Percentiles rank a stretch among this genome's conserved stretches.
phyloP scores from a whole-genome alignment of 192 early-diverging fungal genomes.

The Coemansia interrupta region DNA sequence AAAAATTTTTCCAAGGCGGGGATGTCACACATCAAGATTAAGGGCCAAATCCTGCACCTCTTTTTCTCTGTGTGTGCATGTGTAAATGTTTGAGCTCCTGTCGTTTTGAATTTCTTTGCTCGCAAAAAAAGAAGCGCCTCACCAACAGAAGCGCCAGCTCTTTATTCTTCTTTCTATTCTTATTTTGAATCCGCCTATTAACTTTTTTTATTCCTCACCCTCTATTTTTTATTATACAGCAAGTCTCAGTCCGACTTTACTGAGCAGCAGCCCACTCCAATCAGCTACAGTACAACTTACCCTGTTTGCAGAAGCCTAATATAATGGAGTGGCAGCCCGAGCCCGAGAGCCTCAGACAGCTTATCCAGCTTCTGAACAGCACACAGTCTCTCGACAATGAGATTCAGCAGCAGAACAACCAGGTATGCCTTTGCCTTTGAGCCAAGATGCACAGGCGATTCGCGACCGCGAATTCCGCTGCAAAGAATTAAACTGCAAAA shows the following conservation, averaged over 20 bases:
- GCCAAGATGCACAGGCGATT: too few relatives aligned
- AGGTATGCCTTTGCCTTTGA: too few relatives aligned
- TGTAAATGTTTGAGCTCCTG: too few relatives aligned
- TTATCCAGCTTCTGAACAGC: constrained; percentile 71
- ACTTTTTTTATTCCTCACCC: background rate
- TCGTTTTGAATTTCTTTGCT: too few relatives aligned
- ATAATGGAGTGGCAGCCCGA: constrained; percentile 72
- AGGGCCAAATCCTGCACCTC: background rate
- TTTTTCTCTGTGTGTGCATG: background rate
- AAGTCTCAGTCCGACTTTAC: too few relatives aligned
- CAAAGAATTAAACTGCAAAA: background rate
- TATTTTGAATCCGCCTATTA: background rate
- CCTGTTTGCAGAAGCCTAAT: too few relatives aligned
- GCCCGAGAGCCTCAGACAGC: constrained; percentile 71
- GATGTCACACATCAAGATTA: too few relatives aligned
- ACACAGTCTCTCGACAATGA: constrained; percentile 67
- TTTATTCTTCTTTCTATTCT: background rate
- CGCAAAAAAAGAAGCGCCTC: background rate
- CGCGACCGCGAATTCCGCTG: too few relatives aligned
- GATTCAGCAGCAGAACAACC: constrained; percentile 67
- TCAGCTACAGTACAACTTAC: too few relatives aligned
- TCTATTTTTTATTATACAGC: background rate
- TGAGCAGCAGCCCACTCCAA: too few relatives aligned
- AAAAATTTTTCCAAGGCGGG: constrained; percentile 4
- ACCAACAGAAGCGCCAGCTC: background rate